Percentiles rank a stretch among this genome's conserved stretches.
Conservation (phyloP, 257 asterid genomes). For the Solanum microdontum region DNA sequence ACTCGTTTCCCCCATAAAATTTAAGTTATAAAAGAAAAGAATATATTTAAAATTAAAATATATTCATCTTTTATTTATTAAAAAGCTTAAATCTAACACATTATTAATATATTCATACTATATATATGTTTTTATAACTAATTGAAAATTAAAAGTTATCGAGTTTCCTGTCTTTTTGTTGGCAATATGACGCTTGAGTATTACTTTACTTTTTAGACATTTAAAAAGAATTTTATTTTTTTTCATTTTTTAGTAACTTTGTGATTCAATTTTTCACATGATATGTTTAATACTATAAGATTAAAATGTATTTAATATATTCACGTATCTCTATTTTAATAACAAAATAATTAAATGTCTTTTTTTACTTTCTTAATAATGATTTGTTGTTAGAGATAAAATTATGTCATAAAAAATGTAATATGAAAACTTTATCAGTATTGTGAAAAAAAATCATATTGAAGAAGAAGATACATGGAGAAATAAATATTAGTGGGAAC, state of each 20-base stretch:
- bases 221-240: too few species aligned
- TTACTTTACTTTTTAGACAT: too few species aligned
- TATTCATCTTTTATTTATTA: neutral
- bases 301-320: too few species aligned
- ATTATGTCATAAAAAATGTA: neutral
- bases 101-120: neutral
- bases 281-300: too few species aligned
- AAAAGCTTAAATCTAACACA: neutral
- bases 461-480: neutral
- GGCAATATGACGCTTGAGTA: too few species aligned
- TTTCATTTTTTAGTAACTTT: too few species aligned
- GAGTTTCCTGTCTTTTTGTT: neutral
- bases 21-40: neutral
- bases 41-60: neutral
- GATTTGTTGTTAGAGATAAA: neutral
- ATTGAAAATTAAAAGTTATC: neutral
- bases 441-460: neutral
- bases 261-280: too few species aligned
- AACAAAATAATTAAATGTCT: too few species aligned
- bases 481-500: neutral
- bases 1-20: neutral
- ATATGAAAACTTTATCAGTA: neutral
- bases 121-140: neutral
- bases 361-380: too few species aligned
- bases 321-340: neutral